Base-by-base conservation (phyloP, 805 yeast genomes). In the Dipodascus geniculatus region DNA sequence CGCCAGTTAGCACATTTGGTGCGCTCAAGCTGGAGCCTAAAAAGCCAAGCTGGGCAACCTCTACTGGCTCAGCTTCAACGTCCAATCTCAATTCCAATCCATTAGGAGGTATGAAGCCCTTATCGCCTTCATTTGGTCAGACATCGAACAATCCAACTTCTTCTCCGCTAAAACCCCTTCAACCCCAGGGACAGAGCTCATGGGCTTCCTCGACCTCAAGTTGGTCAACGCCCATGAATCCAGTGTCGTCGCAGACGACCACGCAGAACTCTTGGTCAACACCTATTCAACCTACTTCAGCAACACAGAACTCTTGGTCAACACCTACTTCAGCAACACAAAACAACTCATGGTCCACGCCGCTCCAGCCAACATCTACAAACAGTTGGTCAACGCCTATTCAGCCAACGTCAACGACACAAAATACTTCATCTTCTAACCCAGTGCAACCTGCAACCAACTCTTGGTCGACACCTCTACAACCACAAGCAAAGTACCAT, bases 391-490 rank as follows among this genome's bases (percentile, higher is more conserved):
- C 16, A 6, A 17, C 48, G 14, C 24, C 44, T 4, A 24, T n/a
- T 48, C 23, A 20, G 23, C 23, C 48, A 6, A 6, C 48, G 16
- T 33, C 42, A 33, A 33, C 42, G n/a, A n/a, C 42, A 33, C 16
- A 31, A 17, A 17, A 6, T 17, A 22, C 23, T 22, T 16, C 50
- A 4, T 48, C 38, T 22, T 48, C 31, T n/a, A 35, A 22, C 3
- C 51, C 24, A 22, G 17, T 48, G 24, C 51, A 48, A 23, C 23
- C 51, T 16, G 23, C 38, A 23, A 11, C 49, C 23, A 24, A 50
- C 52, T 33, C 52, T 14, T 50, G 38, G 38, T 28, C 52, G 17
- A 33, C 52, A 4, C 22, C 52, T 6, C 44, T 38, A 6, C 44
- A 38, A 38, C 20, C 44, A 6, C 44, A 38, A 16, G 17, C 44